These are phyloP conservation scores for Apostasia ramifera DNA, from an alignment of 106 monocot genomes.

Conservation along the genomic window DNA sequence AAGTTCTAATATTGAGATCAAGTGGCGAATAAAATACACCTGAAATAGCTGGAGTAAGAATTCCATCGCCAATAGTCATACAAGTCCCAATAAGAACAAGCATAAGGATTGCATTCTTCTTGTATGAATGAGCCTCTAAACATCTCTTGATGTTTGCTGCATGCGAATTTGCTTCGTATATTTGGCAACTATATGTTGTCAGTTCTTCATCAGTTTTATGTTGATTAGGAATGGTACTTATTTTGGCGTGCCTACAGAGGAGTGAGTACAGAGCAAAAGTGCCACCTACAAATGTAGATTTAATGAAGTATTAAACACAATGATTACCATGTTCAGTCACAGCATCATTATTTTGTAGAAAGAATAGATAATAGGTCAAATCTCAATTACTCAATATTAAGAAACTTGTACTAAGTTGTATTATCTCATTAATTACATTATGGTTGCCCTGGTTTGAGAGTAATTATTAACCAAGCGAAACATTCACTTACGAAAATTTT, in stretches of 20 bases:
- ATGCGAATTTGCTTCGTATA: conserved; percentile 41
- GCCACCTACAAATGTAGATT: conserved; percentile 29
- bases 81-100: conserved; percentile 65
- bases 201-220: conserved; percentile 60
- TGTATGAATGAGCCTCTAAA: conserved; percentile 39
- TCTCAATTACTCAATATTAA: no score
- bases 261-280: conserved; percentile 70
- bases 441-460: no score
- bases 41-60: conserved; percentile 71
- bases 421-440: no score
- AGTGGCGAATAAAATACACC: conserved; percentile 11
- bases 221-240: conserved; percentile 64
- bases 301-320: neutral
- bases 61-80: conserved; percentile 63
- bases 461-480: no score
- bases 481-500: no score
- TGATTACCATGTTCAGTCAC: neutral
- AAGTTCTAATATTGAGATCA: no score
- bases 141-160: conserved; percentile 49
- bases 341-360: neutral
- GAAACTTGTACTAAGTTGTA: no score
- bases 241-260: conserved; percentile 57
- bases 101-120: conserved; percentile 51
- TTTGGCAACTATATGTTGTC: conserved; percentile 52
- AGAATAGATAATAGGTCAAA: no score